A percentile compares a stretch with the other conserved stretches of the same genome.
phyloP scores from a whole-genome alignment of 371 early-diverging fungal genomes.

The Mortierella polycephala region DNA sequence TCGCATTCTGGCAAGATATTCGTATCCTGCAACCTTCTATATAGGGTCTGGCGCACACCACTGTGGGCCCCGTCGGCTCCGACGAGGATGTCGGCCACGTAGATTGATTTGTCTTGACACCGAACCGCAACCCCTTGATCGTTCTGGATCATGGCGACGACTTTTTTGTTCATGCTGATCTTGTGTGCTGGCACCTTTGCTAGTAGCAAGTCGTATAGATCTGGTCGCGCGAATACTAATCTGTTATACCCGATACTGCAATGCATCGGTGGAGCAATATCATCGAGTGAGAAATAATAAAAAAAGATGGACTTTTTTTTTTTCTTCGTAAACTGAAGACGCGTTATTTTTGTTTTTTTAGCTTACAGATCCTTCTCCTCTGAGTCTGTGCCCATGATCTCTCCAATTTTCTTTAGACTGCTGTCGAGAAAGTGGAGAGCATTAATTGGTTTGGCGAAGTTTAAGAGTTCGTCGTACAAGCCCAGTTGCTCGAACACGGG shows the following conservation, averaged over 20 bases:
- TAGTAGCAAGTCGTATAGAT: constrained; percentile 5
- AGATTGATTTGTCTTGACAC: constrained; percentile 6
- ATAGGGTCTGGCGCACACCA: constrained; percentile 7
- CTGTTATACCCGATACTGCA: constrained; percentile 2
- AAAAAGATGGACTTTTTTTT: too few relatives aligned
- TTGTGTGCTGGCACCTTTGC: constrained; percentile 7
- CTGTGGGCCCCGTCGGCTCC: constrained; percentile 19
- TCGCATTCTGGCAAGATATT: constrained; percentile 7
- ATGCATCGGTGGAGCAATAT: too few relatives aligned
- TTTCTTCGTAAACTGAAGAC: too few relatives aligned
- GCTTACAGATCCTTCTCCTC: too few relatives aligned
- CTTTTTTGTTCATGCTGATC: constrained; percentile 11
- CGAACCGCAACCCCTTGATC: constrained; percentile 2
- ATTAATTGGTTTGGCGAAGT: too few relatives aligned
- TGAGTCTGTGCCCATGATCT: too few relatives aligned
- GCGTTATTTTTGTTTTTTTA: too few relatives aligned
- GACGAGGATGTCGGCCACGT: constrained; percentile 7
- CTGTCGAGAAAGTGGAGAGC: too few relatives aligned
- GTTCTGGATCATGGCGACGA: constrained; percentile 5
- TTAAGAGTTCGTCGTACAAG: too few relatives aligned
- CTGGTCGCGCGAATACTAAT: constrained; percentile 4
- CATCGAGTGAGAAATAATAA: too few relatives aligned
- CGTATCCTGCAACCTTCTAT: background rate
- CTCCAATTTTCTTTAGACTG: too few relatives aligned
- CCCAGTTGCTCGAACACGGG: too few relatives aligned